Evolutionary conservation across 805 yeast species (phyloP), one percentile per base, ranked within the genome.

Genomic region (Metschnikowia lunata): DNA sequence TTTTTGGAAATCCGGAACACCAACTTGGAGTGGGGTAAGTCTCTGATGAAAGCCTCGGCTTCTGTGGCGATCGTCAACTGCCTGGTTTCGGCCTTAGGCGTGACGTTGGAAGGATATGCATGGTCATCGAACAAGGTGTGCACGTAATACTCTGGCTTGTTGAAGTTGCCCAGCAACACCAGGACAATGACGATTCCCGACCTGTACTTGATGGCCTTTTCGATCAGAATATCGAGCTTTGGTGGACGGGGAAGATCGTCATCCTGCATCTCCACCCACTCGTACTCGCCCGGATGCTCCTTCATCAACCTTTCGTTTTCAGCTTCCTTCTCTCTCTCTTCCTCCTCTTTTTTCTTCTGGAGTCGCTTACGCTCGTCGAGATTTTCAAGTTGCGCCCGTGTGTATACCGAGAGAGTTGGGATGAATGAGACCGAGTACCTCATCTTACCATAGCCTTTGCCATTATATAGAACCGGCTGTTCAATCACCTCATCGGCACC

Each of bases 71-170:
- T 56, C 11, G 58, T 51, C 28, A 85, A 60, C 10, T 49, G 58
- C 40, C 74, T 73, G 29, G 78, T 78, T 28, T 64, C 72, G 2
- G 80, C 60, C 54, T 69, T 75, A 9, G 76, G 61, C 0, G 85
- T 67, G 7, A 72, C 70, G 45, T 77, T 79, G 2, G 79, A 72
- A 1, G 93, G 88, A 40, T 71, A 75, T 1, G 74, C 70, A 33
- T 71, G 67, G 55, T 85, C 90, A 62, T 86, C 95, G 49, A 84
- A 71, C 42, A 82, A 66, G 12, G 79, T 65, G 50, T 83, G 86
- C 29, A 85, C 68, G 51, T 61, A 78, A 5, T 74, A 59, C 39
- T 76, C 80, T 1, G 78, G 64, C 51, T 66, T 72, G 40, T 67
- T 59, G 39, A 82, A 68, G 9, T 56, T 58, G 43, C 86, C 90